phyloP scores from a whole-genome alignment of 225 moss, liverwort and hornwort genomes.

The Anthoceros angustus region DNA sequence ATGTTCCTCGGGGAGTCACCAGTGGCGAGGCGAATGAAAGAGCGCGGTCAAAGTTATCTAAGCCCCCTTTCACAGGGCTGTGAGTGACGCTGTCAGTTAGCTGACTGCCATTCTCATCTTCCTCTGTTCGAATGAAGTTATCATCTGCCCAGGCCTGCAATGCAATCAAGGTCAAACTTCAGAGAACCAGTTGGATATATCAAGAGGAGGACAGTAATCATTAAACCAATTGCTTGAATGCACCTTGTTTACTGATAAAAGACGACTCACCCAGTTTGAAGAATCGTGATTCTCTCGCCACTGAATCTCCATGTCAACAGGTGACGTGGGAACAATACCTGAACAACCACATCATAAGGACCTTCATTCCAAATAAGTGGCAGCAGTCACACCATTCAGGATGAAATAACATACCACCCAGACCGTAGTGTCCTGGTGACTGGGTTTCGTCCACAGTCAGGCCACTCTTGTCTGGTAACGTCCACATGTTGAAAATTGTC shows the following conservation, averaged over 20 bases:
- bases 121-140: constrained; percentile 12
- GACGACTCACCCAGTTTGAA: constrained; percentile 38
- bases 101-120: constrained; percentile 30
- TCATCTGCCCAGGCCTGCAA: constrained; percentile 25
- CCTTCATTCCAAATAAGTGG: neutral
- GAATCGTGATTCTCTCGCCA: constrained; percentile 62
- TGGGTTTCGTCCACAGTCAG: constrained; percentile 56
- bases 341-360: neutral
- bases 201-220: too few species aligned
- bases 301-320: constrained; percentile 73
- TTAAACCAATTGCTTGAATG: too few species aligned
- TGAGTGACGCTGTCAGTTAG: constrained; percentile 23
- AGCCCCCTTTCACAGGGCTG: constrained; percentile 27
- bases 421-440: constrained; percentile 53
- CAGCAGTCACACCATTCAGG: neutral
- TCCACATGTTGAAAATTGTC: constrained; percentile 74
- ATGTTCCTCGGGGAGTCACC: constrained; percentile 11
- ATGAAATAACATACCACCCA: constrained; percentile 35
- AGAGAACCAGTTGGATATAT: too few species aligned
- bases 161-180: too few species aligned
- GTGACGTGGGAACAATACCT: constrained; percentile 90
- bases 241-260: too few species aligned
- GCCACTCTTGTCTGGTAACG: constrained; percentile 56
- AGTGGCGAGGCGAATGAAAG: constrained; percentile 15
- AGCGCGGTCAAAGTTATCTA: constrained; percentile 17